Evolutionary conservation across 192 early-diverging fungal genomes (phyloP).

Genomic region (Geranomyces michiganensis): DNA sequence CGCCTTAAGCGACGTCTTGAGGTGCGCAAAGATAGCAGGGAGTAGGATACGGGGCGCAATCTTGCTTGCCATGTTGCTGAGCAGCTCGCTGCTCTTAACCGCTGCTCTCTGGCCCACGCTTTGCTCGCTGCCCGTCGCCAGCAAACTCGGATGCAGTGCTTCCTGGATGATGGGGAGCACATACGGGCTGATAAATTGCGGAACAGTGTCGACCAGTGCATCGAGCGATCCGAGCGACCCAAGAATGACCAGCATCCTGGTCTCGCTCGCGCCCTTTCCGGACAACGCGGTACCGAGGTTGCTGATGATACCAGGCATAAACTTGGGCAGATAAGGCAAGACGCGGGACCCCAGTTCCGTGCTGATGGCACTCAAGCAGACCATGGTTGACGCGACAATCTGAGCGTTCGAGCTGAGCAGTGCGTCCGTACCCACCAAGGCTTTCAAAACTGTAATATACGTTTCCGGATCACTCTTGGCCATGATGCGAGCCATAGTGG

Average conservation of each 20-base stretch:
- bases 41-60: constrained; percentile 68
- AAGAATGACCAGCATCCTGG: constrained; percentile 49
- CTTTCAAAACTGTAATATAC: constrained; percentile 61
- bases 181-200: constrained; percentile 78
- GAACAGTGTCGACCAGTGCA: constrained; percentile 60
- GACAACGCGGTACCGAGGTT: constrained; percentile 29
- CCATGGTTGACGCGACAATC: constrained; percentile 47
- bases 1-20: constrained; percentile 36
- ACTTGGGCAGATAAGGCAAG: constrained; percentile 79
- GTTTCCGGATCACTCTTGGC: constrained; percentile 61
- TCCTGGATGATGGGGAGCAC: constrained; percentile 59
- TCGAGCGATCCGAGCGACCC: constrained; percentile 57
- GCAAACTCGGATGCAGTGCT: constrained; percentile 53
- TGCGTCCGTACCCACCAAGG: constrained; percentile 30
- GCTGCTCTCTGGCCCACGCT: constrained; percentile 6
- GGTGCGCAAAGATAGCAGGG: constrained; percentile 61
- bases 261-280: constrained; percentile 25
- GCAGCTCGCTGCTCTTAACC: constrained; percentile 45
- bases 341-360: constrained; percentile 75
- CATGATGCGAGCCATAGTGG: constrained; percentile 70
- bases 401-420: constrained; percentile 27
- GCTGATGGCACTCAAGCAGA: constrained; percentile 58
- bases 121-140: not conserved
- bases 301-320: constrained; percentile 75
- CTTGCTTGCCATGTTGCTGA: constrained; percentile 56